phyloP scores from a whole-genome alignment of 2,329 filamentous ascomycete species.

The Claviceps spartinae region DNA sequence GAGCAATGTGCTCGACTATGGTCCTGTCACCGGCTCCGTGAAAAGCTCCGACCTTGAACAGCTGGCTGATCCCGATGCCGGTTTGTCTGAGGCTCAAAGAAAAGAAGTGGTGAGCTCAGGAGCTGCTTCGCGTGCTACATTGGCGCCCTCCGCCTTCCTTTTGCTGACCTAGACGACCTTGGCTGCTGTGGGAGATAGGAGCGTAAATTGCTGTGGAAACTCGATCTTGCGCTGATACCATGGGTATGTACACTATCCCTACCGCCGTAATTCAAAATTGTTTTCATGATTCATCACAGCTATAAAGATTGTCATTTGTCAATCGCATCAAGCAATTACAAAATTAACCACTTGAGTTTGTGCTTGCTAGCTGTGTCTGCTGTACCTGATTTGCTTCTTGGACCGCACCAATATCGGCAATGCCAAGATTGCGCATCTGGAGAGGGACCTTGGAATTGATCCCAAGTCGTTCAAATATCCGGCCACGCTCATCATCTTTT shows the following conservation, averaged over 20 bases:
- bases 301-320: too few relatives aligned
- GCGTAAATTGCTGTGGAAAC: slow-evolving; percentile 45
- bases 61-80: slow-evolving; percentile 38
- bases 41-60: slow-evolving; percentile 16
- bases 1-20: slow-evolving; percentile 6
- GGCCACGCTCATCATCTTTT: slow-evolving; percentile 67
- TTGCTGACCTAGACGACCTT: background rate
- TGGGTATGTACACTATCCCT: slow-evolving; percentile 27
- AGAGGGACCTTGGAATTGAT: slow-evolving; percentile 33
- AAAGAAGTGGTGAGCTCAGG: slow-evolving; percentile 40
- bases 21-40: slow-evolving; percentile 12
- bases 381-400: slow-evolving; percentile 64
- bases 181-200: slow-evolving; percentile 30
- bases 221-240: slow-evolving; percentile 48
- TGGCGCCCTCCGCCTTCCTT: too few relatives aligned
- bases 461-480: slow-evolving; percentile 54
- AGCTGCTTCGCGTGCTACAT: too few relatives aligned
- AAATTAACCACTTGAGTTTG: too few relatives aligned
- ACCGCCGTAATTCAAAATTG: too few relatives aligned
- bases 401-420: slow-evolving; percentile 67
- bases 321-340: too few relatives aligned
- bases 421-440: slow-evolving; percentile 45
- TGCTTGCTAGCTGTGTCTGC: slow-evolving; percentile 40
- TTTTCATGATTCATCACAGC: too few relatives aligned
- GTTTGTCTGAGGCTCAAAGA: slow-evolving; percentile 48